phyloP scores from a whole-genome alignment of 257 asterid genomes.

The Leonotis leonurus region DNA sequence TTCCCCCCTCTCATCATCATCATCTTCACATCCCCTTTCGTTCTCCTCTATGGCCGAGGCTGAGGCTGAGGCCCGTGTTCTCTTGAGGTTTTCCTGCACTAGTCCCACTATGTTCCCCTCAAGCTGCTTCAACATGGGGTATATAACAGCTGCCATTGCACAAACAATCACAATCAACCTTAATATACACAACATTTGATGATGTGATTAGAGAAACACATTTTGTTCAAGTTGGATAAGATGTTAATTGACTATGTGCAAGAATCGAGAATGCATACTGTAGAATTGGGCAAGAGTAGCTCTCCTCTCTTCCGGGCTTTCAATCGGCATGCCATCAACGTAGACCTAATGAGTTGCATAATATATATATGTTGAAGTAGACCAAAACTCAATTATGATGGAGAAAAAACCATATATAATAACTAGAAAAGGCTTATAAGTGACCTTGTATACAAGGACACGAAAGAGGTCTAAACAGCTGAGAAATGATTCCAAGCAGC shows the following conservation, averaged over 20 bases:
- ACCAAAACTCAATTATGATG: too few relatives aligned
- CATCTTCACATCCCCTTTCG: not conserved
- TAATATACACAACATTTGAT: too few relatives aligned
- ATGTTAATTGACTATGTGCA: too few relatives aligned
- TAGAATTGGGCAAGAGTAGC: slow-evolving; percentile 54
- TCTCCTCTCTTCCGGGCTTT: slow-evolving; percentile 42
- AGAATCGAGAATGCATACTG: not conserved
- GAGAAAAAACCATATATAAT: too few relatives aligned
- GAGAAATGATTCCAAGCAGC: slow-evolving; percentile 44
- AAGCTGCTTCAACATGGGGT: slow-evolving; percentile 57
- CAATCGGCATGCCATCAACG: slow-evolving; percentile 46
- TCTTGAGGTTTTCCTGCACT: slow-evolving; percentile 26
- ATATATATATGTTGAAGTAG: too few relatives aligned
- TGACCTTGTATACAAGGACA: slow-evolving; percentile 51
- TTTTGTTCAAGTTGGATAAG: too few relatives aligned
- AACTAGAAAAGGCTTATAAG: slow-evolving; percentile 15
- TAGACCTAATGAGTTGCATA: too few relatives aligned
- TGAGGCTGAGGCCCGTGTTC: not conserved
- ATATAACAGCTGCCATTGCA: slow-evolving; percentile 64
- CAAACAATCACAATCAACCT: too few relatives aligned
- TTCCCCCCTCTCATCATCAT: not conserved
- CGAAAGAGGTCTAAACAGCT: slow-evolving; percentile 48
- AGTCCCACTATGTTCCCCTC: slow-evolving; percentile 38
- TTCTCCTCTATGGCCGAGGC: not conserved
- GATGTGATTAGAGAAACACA: too few relatives aligned